phyloP scores from a whole-genome alignment of 257 asterid genomes.

The Salvia hispanica region DNA sequence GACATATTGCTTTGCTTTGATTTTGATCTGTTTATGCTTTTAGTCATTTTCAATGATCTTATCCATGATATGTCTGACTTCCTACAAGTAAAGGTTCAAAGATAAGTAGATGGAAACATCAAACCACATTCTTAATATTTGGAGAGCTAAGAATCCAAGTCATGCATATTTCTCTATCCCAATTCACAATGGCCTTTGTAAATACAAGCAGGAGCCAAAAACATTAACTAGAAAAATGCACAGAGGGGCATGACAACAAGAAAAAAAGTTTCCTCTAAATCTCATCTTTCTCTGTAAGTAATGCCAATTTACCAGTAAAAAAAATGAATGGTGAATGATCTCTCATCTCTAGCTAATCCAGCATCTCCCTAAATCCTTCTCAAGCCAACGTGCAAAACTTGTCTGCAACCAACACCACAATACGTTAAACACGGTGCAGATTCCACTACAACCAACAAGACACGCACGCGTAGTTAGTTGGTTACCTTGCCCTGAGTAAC shows the following conservation, averaged over 20 bases:
- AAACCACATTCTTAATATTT: slow-evolving; percentile 85
- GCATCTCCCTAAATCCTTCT: slow-evolving; percentile 15
- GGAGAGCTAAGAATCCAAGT: slow-evolving; percentile 63
- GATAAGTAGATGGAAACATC: slow-evolving; percentile 71
- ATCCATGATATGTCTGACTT: slow-evolving; percentile 58
- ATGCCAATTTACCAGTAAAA: not conserved
- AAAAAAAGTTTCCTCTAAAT: not conserved
- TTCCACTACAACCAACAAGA: no score
- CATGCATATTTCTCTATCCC: slow-evolving; percentile 98
- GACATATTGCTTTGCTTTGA: no score
- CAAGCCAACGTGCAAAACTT: slow-evolving; percentile 73
- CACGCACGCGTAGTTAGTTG: no score
- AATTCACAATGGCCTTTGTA: slow-evolving; percentile 78
- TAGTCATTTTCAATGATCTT: slow-evolving; percentile 15
- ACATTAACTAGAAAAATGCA: no score
- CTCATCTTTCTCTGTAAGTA: not conserved
- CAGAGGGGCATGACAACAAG: not conserved
- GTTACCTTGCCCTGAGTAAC: slow-evolving; percentile 65
- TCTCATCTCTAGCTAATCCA: not conserved
- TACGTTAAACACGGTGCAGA: no score
- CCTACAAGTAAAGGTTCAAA: slow-evolving; percentile 88
- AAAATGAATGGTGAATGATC: not conserved
- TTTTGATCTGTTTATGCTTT: not conserved
- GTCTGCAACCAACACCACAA: slow-evolving; percentile 42
- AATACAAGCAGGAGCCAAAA: no score